Base-by-base conservation (phyloP, 169 alveolate species). In the Cystoisospora suis region DNA sequence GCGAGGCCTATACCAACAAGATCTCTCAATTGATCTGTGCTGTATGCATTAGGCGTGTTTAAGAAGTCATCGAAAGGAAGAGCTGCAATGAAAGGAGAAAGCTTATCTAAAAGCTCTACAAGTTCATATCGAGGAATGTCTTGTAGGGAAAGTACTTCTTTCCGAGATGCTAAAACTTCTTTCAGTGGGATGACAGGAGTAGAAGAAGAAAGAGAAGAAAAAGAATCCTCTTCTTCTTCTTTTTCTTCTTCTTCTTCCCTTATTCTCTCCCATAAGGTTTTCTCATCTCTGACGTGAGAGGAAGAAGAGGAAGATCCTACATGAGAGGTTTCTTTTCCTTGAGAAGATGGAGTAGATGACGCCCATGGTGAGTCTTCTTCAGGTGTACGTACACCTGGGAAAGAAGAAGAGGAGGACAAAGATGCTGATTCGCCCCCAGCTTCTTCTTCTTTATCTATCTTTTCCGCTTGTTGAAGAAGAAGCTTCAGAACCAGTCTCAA, bases 11-110 rank as follows among this genome's bases (percentile, higher is more conserved):
- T 46, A n/a, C 83, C 83, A 34, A 72, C 83, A 1, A 72, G 17
- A 34, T 72, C 83, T 3, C 83, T 46, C 29, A 72, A 53, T 56
- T 72, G 83, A 46, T 72, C 83, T 1, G 83, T 72, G 36, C 58
- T 38, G 47, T 23, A 34, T 29, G 83, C 83, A 36, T 38, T 72
- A 0, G 83, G 83, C 56, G 83, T 56, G 45, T 72, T 72, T 29
- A 72, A 53, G 56, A 72, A 72, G 27, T 72, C 83, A 72, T 72
- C 83, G 23, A 72, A 34, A 36, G 83, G 83, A 6, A 72, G 42
- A 38, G 58, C 53, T 0, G 56, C 83, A 34, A 72, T 6, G 42
- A 72, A 72, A 38, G 58, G n/a, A 7, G 58, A 38, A 9, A 72
- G 27, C 56, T 72, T 34, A 46, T 72, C 56, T 17, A 72, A 38